phyloP scores from a whole-genome alignment of 2,329 filamentous ascomycete species.

The Stemphylium beticola region DNA sequence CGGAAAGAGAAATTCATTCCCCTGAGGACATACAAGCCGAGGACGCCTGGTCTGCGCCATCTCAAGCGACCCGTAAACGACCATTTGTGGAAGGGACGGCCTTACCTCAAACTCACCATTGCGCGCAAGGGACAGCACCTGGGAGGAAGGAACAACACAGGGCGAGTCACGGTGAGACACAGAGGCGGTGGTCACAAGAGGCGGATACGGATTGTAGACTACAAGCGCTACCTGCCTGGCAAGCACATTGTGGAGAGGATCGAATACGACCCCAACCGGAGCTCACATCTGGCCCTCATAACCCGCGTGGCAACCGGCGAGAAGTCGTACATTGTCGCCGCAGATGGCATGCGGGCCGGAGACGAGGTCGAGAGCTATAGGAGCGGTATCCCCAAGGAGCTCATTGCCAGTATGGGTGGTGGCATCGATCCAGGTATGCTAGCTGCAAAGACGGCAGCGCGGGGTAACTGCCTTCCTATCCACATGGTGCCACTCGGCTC shows the following conservation, averaged over 20 bases:
- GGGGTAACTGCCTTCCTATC: conserved; percentile 92
- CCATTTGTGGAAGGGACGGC: conserved; percentile 93
- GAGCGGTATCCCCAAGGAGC: conserved; percentile 82
- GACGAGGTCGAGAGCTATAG: conserved; percentile 93
- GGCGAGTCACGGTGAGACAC: conserved; percentile 86
- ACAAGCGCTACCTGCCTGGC: conserved; percentile 76
- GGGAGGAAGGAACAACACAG: conserved; percentile 89
- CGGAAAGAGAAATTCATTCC: conserved; percentile 49
- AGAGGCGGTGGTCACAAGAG: conserved; percentile 90
- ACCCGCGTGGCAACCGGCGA: conserved; percentile 74
- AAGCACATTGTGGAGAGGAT: conserved; percentile 90
- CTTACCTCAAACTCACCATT: conserved; percentile 81
- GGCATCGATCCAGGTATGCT: conserved; percentile 92
- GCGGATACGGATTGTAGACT: conserved; percentile 91
- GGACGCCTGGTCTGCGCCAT: conserved; percentile 91
- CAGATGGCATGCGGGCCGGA: conserved; percentile 90
- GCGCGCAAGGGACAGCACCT: conserved; percentile 92
- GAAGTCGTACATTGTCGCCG: conserved; percentile 92
- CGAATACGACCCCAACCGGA: conserved; percentile 93
- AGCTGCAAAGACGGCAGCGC: conserved; percentile 89
- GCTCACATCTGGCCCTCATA: conserved; percentile 88
- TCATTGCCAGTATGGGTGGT: conserved; percentile 92
- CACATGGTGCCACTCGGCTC: conserved; percentile 97
- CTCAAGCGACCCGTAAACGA: conserved; percentile 92
- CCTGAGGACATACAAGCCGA: conserved; percentile 88